phyloP scores from a whole-genome alignment of 2,329 filamentous ascomycete species.

The Cladophialophora exuberans region DNA sequence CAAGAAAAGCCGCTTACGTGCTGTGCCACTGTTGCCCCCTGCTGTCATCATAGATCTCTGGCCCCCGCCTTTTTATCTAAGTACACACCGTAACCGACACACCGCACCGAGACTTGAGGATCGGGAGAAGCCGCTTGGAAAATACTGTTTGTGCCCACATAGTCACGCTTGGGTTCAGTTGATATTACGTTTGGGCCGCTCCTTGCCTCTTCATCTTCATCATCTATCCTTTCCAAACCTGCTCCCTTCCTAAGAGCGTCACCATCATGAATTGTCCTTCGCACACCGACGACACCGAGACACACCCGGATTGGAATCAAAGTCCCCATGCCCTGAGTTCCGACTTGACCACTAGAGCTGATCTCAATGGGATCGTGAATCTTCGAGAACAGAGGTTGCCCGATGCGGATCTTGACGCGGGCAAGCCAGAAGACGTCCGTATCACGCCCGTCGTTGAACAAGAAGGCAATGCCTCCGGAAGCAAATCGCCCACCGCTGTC shows the following conservation, averaged over 20 bases:
- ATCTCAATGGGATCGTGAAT: conserved; percentile 65
- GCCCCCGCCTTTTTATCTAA: no score
- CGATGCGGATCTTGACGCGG: conserved; percentile 32
- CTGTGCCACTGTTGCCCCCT: conserved; percentile 8
- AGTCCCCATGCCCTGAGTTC: conserved; percentile 60
- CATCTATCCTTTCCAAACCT: background rate
- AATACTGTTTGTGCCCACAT: background rate
- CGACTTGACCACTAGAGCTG: conserved; percentile 65
- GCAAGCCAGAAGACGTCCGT: conserved; percentile 19
- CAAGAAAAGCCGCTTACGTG: conserved; percentile 15
- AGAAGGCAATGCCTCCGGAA: background rate
- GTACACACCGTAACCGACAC: no score
- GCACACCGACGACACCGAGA: conserved; percentile 58
- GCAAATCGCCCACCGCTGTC: conserved; percentile 8
- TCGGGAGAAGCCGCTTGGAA: conserved; percentile 17
- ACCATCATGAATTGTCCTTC: conserved; percentile 67
- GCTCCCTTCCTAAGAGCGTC: background rate
- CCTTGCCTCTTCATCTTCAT: conserved; percentile 3
- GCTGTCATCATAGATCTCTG: conserved; percentile 3
- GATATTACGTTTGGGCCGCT: background rate
- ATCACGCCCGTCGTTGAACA: conserved; percentile 2
- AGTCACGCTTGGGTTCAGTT: conserved; percentile 2
- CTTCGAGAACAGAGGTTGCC: conserved; percentile 53
- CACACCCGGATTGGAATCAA: conserved; percentile 63
- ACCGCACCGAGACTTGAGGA: background rate